These are phyloP conservation scores for Tetrapisispora iriomotensis DNA, from an alignment of 805 yeast species.

Conservation along the genomic window DNA sequence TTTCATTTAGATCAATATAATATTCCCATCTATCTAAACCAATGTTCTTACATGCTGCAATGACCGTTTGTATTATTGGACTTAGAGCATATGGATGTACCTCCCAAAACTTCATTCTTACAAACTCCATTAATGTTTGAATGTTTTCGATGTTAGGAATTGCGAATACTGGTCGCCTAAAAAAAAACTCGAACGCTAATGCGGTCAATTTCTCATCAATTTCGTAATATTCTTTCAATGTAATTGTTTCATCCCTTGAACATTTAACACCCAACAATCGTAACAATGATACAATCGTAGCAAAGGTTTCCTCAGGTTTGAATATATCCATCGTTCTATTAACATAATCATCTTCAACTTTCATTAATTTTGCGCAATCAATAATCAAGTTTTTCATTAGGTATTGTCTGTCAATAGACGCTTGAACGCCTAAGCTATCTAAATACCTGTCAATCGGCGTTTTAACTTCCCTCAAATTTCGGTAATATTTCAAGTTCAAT, in stretches of 20 bases:
- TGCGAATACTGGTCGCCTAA: not conserved
- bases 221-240: not conserved
- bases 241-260: not conserved
- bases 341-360: not conserved
- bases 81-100: conserved; percentile 4
- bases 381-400: not conserved
- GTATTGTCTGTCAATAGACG: not conserved
- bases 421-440: not conserved
- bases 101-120: not conserved
- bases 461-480: not conserved
- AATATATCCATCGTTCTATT: not conserved
- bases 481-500: too few species aligned
- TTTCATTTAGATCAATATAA: conserved; percentile 20
- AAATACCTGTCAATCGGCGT: not conserved
- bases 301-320: not conserved
- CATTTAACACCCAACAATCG: not conserved
- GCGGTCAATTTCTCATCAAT: not conserved
- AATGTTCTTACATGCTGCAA: conserved; percentile 9
- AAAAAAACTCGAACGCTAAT: not conserved
- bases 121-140: not conserved
- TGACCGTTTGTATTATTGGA: conserved; percentile 9
- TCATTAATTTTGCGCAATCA: not conserved
- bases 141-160: not conserved
- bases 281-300: not conserved
- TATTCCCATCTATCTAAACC: conserved; percentile 23